Base-by-base conservation (phyloP, 140 eudicot species). In the Artemisia princeps region DNA sequence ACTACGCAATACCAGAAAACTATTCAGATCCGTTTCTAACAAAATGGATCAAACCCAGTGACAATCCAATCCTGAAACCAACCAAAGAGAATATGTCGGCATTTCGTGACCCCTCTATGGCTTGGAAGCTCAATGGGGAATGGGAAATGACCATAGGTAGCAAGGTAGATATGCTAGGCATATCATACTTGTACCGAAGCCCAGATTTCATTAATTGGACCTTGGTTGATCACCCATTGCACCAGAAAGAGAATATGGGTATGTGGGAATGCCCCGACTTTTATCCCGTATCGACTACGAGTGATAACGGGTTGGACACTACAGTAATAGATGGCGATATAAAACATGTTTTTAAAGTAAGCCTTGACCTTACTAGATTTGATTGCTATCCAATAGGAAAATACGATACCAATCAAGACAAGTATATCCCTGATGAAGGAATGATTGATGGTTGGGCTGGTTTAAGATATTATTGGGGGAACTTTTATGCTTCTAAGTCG, bases 221-320 rank as follows among this genome's bases (percentile, higher is more conserved):
- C 10, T 30, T 54, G 65, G 64, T 60, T 19, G 57, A 68, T 19
- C 73, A 68, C 45, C 44, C 55, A 2, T 22, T 69, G 30, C 73
- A 69, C 46, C 30, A 50, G 1, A 69, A 69, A 56, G 50, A 42
- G 15, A 11, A 44, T 44, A 12, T 2, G 1, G 73, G 73, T 19
- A 69, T 69, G 73, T 69, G 65, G 73, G 65, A 69, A 57, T 69
- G 65, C 46, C 65, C 73, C 1, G 73, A 69, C 45, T 69, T 69
- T 55, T 69, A 69, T 24, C 73, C 65, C 3, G 19, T 69, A 44
- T 55, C 64, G 16, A 33, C 55, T 20, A 48, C 3, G 9, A 64
- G 73, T 8, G 46, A 62, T 3, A 42, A 57, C 17, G 73, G 73
- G 10, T 42, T 56, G 33, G 65, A 67, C 53, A 33, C 63, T 5